Percentiles rank a stretch among this genome's conserved stretches.
These are phyloP conservation scores for Bifiguratus adelaidae DNA, from an alignment of 192 early-diverging fungal species.

Conservation along the genomic window DNA sequence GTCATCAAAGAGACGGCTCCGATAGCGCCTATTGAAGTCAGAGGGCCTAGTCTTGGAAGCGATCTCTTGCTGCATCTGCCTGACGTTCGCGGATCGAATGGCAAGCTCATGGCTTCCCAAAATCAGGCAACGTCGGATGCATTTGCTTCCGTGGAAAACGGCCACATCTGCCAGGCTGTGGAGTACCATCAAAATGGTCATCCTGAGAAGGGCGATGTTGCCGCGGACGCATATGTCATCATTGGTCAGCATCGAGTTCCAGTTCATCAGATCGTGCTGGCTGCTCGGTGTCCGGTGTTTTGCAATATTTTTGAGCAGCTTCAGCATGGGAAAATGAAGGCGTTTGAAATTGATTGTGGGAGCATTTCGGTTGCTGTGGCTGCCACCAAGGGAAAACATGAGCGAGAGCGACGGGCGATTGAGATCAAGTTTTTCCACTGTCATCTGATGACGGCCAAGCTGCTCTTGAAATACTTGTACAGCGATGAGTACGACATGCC, in stretches of 20 bases:
- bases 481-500: constrained; percentile 30
- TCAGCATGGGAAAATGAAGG: background rate
- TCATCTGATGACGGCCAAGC: constrained; percentile 18
- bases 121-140: too few relatives aligned
- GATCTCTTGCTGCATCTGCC: background rate
- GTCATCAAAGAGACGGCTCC: constrained; percentile 41
- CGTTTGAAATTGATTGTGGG: background rate
- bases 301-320: constrained; percentile 7
- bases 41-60: background rate
- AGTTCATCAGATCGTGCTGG: constrained; percentile 35
- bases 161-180: too few relatives aligned
- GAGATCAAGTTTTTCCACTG: constrained; percentile 6
- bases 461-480: constrained; percentile 43
- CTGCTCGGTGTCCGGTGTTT: constrained; percentile 27
- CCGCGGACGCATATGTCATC: constrained; percentile 7
- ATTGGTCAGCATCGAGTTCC: constrained; percentile 20
- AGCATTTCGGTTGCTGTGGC: constrained; percentile 6
- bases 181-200: background rate
- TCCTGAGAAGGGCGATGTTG: constrained; percentile 1
- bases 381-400: background rate
- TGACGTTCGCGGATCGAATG: too few relatives aligned
- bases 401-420: background rate
- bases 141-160: too few relatives aligned
- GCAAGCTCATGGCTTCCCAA: too few relatives aligned
- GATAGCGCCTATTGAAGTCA: constrained; percentile 14